Evolutionary conservation across 1,139 yeast genomes (phyloP).

Genomic region (Eremothecium coryli): DNA sequence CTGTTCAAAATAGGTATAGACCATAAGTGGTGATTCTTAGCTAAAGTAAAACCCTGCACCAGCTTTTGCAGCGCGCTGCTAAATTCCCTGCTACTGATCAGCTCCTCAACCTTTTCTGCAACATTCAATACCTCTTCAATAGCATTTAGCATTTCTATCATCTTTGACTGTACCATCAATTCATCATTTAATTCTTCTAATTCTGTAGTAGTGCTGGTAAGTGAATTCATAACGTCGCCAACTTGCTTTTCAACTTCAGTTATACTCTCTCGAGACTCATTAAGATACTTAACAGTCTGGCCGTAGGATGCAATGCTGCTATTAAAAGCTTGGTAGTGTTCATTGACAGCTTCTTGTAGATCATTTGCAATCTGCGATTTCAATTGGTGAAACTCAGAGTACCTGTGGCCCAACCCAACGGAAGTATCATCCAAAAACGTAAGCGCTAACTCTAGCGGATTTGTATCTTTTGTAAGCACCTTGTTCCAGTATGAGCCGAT

Average conservation of each 20-base stretch:
- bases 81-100: constrained; percentile 59
- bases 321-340: constrained; percentile 78
- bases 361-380: constrained; percentile 48
- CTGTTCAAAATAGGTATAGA: constrained; percentile 51
- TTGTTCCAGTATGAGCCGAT: constrained; percentile 33
- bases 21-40: constrained; percentile 55
- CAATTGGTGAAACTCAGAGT: constrained; percentile 47
- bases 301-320: constrained; percentile 73
- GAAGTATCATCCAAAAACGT: constrained; percentile 76
- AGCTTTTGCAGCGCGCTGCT: constrained; percentile 59
- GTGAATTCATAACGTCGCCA: constrained; percentile 41
- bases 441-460: constrained; percentile 77
- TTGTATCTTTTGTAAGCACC: constrained; percentile 41
- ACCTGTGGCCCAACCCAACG: constrained; percentile 74
- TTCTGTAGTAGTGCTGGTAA: constrained; percentile 46
- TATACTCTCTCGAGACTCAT: constrained; percentile 26
- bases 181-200: constrained; percentile 58
- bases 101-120: constrained; percentile 57
- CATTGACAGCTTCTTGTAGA: constrained; percentile 64
- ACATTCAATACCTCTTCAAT: constrained; percentile 52
- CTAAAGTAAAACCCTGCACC: constrained; percentile 45
- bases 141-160: constrained; percentile 63
- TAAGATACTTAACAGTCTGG: constrained; percentile 36
- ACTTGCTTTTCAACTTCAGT: constrained; percentile 23
- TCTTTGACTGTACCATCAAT: constrained; percentile 53